phyloP scores from a whole-genome alignment of 768 basidiomycete species.

The Leccinum variicolor region DNA sequence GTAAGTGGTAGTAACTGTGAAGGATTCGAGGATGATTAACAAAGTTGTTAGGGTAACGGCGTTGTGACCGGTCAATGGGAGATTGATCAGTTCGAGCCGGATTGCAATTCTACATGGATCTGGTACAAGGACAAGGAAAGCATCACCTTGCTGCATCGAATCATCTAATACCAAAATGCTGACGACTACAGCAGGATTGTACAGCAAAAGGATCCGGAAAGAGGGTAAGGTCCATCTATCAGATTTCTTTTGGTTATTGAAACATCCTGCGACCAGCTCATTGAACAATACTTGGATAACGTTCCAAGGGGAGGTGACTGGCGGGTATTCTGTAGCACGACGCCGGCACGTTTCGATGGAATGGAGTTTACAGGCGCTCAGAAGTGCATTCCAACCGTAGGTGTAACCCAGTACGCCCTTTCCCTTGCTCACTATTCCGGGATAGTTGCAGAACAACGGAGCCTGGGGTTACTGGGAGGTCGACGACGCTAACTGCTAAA shows the following conservation, averaged over 20 bases:
- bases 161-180: background rate
- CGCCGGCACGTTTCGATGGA: constrained; percentile 23
- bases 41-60: constrained; percentile 9
- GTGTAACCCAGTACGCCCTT: background rate
- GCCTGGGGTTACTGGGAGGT: too few species aligned
- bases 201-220: constrained; percentile 22
- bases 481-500: too few species aligned
- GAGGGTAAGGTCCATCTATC: constrained; percentile 12
- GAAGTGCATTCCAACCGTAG: constrained; percentile 15
- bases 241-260: background rate
- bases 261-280: constrained; percentile 18
- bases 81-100: too few species aligned
- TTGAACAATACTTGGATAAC: constrained; percentile 28
- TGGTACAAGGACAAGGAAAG: constrained; percentile 30
- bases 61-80: constrained; percentile 17
- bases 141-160: background rate
- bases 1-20: constrained; percentile 5
- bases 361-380: constrained; percentile 27
- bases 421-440: too few species aligned
- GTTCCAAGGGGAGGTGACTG: constrained; percentile 27
- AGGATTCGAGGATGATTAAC: background rate
- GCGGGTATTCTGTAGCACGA: constrained; percentile 34
- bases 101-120: constrained; percentile 17
- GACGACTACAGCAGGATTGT: constrained; percentile 19
- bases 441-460: too few species aligned